Percentiles rank a stretch among this genome's conserved stretches.
phyloP scores from a whole-genome alignment of 768 basidiomycete genomes.

The Tulasnella sp. region DNA sequence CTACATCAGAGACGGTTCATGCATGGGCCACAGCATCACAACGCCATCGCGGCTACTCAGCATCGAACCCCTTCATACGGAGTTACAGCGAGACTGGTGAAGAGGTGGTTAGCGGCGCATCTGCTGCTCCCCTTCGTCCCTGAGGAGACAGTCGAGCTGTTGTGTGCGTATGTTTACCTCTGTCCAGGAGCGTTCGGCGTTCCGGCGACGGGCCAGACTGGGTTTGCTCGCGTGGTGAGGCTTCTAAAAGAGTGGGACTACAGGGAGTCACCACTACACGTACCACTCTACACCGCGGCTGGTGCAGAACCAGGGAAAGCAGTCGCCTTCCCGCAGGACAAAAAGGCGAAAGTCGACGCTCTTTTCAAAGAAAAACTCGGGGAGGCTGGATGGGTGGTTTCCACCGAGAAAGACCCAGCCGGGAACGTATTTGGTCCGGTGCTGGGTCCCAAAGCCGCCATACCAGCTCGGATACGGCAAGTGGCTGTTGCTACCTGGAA shows the following conservation, averaged over 20 bases:
- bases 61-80: constrained; percentile 81
- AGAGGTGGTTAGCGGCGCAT: constrained; percentile 91
- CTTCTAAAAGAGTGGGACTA: constrained; percentile 76
- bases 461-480: constrained; percentile 70
- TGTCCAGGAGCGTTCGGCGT: constrained; percentile 49
- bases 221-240: constrained; percentile 73
- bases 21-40: constrained; percentile 82
- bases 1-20: constrained; percentile 73
- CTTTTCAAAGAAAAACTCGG: constrained; percentile 44
- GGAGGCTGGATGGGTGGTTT: constrained; percentile 66
- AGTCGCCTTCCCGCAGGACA: constrained; percentile 43
- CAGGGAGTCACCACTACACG: constrained; percentile 63
- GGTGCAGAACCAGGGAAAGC: constrained; percentile 40
- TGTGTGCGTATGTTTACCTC: constrained; percentile 80
- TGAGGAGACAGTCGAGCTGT: constrained; percentile 79
- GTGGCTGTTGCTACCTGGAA: constrained; percentile 77
- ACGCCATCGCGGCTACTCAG: constrained; percentile 74
- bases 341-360: constrained; percentile 38
- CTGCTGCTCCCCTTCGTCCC: constrained; percentile 76
- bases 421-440: constrained; percentile 76
- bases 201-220: constrained; percentile 41
- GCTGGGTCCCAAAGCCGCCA: constrained; percentile 64
- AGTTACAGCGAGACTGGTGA: constrained; percentile 82
- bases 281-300: constrained; percentile 65
- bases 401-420: constrained; percentile 72